Base-by-base conservation (phyloP, 148 eudicot species). In the Polygonum aviculare region DNA sequence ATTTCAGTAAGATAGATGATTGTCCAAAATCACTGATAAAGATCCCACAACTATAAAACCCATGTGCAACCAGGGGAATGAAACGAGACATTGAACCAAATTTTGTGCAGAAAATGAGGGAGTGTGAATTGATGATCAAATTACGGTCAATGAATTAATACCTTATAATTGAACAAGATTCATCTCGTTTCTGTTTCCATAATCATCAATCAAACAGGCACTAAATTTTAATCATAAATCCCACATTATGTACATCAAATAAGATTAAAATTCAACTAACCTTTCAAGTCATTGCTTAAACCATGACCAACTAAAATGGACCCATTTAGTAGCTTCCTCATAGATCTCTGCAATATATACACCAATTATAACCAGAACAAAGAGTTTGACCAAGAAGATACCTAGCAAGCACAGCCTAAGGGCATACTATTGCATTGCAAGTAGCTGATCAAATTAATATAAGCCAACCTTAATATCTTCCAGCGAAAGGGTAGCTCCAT, bases 281-380 rank as follows among this genome's bases (percentile, higher is more conserved):
- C 99, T 83, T 80, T 85, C 77, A 96, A 82, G 83, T 96, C 99
- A 80, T 96, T 93, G 73, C 88, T 86, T 75, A 93, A 87, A 84
- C 99, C 84, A 77, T 96, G 99, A 77, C 99, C 99, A 77, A 93
- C 87, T 78, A 96, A 83, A 69, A 91, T 91, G 33, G 88, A 85
- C 18, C 95, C 97, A 60, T 71, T 85, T 78, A 96, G 82, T 49
- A 96, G 82, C 87, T 80, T 91, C 84, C 82, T 86, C 87, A 96
- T 38, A 49, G 88, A 87, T 80, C 83, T 86, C 99, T 93, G 67
- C 69, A 78, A 78, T 80, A 71, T 60, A 41, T 67, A 67, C 12
- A 67, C 38, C 35, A 22, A 35, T 36, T 67, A 67, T 67, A 67
- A 67, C 72, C 45, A 36, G 72, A 60, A 31, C 69, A 60, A 60